Evolutionary conservation across 257 asterid species (phyloP).

Genomic region (Misopates orontium): DNA sequence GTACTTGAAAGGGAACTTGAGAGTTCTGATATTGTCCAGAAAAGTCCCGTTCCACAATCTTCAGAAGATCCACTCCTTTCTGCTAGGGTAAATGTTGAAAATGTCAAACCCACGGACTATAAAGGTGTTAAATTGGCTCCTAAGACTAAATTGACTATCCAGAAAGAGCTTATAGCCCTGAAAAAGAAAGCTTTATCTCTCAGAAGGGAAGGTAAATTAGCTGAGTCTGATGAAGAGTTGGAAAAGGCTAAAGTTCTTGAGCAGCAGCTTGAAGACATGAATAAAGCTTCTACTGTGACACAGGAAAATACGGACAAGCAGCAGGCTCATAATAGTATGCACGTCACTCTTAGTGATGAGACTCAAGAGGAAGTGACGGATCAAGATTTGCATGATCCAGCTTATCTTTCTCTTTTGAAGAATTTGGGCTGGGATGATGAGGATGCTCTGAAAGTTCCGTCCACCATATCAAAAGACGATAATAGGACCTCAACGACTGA

Average conservation of each 20-base stretch:
- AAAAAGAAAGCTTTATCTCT: slow-evolving; percentile 83
- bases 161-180: slow-evolving; percentile 79
- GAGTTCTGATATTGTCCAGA: slow-evolving; percentile 32
- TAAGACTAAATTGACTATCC: slow-evolving; percentile 70
- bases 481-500: slow-evolving; percentile 20
- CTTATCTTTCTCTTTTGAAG: slow-evolving; percentile 74
- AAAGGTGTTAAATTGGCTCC: slow-evolving; percentile 26
- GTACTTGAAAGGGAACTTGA: slow-evolving; percentile 58
- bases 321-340: slow-evolving; percentile 26
- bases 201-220: slow-evolving; percentile 77
- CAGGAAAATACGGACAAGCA: slow-evolving; percentile 34
- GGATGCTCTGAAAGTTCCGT: slow-evolving; percentile 32
- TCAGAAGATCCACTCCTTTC: slow-evolving; percentile 26
- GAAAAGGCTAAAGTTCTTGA: slow-evolving; percentile 81
- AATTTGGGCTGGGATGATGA: slow-evolving; percentile 92
- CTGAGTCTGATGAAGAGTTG: slow-evolving; percentile 84
- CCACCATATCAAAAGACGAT: slow-evolving; percentile 26
- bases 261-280: slow-evolving; percentile 84
- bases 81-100: neutral
- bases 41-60: slow-evolving; percentile 24
- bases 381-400: slow-evolving; percentile 83
- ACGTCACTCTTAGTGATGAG: slow-evolving; percentile 40
- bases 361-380: slow-evolving; percentile 71
- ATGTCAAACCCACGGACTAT: slow-evolving; percentile 14
- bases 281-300: slow-evolving; percentile 43